These are phyloP conservation scores for Volvox reticuliferus DNA, from an alignment of 139 green algal species.

Conservation along the genomic window DNA sequence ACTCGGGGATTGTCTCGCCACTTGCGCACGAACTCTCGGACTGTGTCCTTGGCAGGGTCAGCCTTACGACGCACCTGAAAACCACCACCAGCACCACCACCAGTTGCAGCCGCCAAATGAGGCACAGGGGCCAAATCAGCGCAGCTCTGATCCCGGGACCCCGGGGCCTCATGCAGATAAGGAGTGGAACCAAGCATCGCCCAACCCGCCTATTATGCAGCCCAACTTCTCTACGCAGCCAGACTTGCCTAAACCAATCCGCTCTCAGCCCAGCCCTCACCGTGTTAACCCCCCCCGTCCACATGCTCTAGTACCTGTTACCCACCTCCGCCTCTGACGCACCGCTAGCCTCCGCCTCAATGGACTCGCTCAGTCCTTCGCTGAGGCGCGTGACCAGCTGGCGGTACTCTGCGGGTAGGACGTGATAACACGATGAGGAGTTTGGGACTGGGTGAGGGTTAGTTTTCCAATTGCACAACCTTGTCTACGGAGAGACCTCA, in stretches of 20 bases:
- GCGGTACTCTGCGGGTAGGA: conserved; percentile 38
- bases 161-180: no score
- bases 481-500: not conserved
- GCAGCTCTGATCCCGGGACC: no score
- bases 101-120: no score
- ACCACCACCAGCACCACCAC: not conserved
- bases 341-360: conserved; percentile 59
- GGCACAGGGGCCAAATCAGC: no score
- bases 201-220: no score
- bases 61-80: conserved; percentile 66
- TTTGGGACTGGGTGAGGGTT: not conserved
- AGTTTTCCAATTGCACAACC: not conserved
- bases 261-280: no score
- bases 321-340: conserved; percentile 61
- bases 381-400: conserved; percentile 58
- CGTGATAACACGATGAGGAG: no score
- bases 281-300: no score
- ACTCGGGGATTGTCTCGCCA: conserved; percentile 64
- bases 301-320: no score
- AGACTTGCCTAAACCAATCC: no score
- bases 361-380: conserved; percentile 54
- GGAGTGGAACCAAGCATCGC: no score
- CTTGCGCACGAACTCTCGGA: conserved; percentile 63
- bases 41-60: conserved; percentile 67
- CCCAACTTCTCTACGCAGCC: no score